A percentile compares a stretch with the other conserved stretches of the same genome.
Conservation (phyloP, 2,329 filamentous ascomycete species). For the Escovopsis weberi region DNA sequence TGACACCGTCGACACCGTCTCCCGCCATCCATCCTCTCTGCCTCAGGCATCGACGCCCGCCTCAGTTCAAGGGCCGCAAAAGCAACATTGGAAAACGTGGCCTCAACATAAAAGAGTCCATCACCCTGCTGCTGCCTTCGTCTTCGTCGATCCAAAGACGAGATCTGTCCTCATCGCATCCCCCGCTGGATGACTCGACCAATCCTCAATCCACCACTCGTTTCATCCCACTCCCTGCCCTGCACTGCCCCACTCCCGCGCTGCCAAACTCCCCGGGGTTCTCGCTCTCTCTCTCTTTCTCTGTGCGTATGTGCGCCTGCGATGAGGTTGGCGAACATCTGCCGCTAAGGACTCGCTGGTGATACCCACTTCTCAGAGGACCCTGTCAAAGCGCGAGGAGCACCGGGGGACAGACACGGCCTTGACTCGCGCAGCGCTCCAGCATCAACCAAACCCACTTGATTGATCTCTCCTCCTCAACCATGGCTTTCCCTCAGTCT, state of each 20-base stretch:
- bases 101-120: slow-evolving; percentile 20
- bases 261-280: slow-evolving; percentile 1
- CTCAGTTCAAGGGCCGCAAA: not conserved
- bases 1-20: too few relatives aligned
- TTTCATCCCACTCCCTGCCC: not conserved
- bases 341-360: too few relatives aligned
- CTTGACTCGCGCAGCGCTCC: too few relatives aligned
- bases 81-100: slow-evolving; percentile 9
- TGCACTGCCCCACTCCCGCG: slow-evolving; percentile 7
- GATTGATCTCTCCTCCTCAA: not conserved
- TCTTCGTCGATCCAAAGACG: slow-evolving; percentile 5
- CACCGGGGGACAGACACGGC: too few relatives aligned
- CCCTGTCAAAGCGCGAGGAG: too few relatives aligned
- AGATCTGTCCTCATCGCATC: slow-evolving; percentile 14
- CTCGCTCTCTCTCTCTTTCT: not conserved
- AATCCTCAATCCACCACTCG: not conserved
- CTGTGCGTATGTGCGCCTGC: not conserved
- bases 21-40: too few relatives aligned
- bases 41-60: not conserved
- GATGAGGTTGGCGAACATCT: too few relatives aligned
- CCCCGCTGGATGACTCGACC: slow-evolving; percentile 1
- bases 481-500: slow-evolving; percentile 27
- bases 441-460: too few relatives aligned
- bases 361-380: too few relatives aligned
- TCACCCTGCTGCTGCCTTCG: too few relatives aligned